Conservation (phyloP, 164 flowering plant genomes). For the Nymphaea thermarum region DNA sequence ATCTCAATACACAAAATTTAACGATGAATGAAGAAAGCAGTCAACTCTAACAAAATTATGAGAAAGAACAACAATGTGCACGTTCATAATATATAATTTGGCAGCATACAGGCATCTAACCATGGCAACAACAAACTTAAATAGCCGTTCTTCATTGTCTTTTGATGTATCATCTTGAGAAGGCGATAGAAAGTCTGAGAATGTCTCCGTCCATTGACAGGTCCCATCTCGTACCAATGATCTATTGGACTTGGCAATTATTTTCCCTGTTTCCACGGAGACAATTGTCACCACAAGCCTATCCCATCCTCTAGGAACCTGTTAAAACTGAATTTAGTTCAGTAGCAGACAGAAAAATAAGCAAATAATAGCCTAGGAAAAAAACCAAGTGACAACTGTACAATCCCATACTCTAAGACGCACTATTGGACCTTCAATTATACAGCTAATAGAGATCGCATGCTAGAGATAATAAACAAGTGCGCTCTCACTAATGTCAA, state of each 20-base stretch:
- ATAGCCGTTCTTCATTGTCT: slow-evolving; percentile 23
- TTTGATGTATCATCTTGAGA: slow-evolving; percentile 27
- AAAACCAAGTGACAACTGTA: not conserved
- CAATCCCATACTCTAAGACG: not conserved
- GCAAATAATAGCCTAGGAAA: not conserved
- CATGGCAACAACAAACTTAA: slow-evolving; percentile 41
- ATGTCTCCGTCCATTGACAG: slow-evolving; percentile 49
- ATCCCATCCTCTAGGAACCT: slow-evolving; percentile 79
- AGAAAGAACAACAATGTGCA: not conserved
- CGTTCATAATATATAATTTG: not conserved
- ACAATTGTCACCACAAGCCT: slow-evolving; percentile 35
- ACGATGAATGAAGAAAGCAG: not conserved
- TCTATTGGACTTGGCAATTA: slow-evolving; percentile 33
- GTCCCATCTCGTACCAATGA: slow-evolving; percentile 35
- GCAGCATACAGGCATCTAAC: slow-evolving; percentile 13
- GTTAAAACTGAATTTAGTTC: not conserved
- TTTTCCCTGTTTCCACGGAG: slow-evolving; percentile 43
- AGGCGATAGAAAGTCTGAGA: slow-evolving; percentile 44
- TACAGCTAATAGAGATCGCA: not conserved
- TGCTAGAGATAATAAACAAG: not conserved
- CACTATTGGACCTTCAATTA: not conserved
- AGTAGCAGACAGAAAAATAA: not conserved
- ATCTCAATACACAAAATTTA: not conserved
- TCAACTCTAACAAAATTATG: not conserved
- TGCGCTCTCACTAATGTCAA: not conserved